Evolutionary conservation across 192 early-diverging fungal genomes (phyloP), one percentile per base, ranked within the genome.

Genomic region (Podila epicladia): DNA sequence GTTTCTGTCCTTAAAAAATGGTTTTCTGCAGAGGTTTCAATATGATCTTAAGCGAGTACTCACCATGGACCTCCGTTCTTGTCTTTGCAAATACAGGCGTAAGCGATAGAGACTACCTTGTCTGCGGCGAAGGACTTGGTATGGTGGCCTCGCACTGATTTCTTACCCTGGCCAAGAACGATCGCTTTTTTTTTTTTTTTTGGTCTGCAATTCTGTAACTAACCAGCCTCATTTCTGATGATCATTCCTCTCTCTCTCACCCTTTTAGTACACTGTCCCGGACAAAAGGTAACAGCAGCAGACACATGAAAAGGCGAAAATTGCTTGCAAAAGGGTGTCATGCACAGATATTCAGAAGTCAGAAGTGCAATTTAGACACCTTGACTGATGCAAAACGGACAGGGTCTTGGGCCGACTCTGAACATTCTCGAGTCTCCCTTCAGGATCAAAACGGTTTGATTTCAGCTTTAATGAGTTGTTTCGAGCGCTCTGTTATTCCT

Each of bases 211-310:
- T 45, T 45, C 41, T 45, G 41, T 45, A 45, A 2, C 41, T 45
- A 45, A 45, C 41, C 41, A 45, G 41, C 41, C 41, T 45, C 41
- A 45, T 45, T 45, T 45, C 41, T 45, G 41, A 45, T 17, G 41
- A 45, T n/a, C 24, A 9, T 37, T 38, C 20, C 19, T 49, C 58
- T 29, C 38, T 59, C 33, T 37, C 41, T 69, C 9, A 45, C 58
- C 37, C 28, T 38, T 37, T 50, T 5, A 67, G 53, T 11, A n/a
- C 29, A 5, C 51, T 74, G 72, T 37, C 57, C 28, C 6, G 72
- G 72, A 48, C 32, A 58, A 74, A 67, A 53, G 72, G 72, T 74
- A 65, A 64, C 50, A 51, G 3, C 31, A 59, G 24, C 24, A 2
- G 24, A 4, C 15, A 29, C 58, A 41, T 60, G 58, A 29, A 2